Conservation (phyloP, 1,284 basidiomycete species). For the Tilletia indica region DNA sequence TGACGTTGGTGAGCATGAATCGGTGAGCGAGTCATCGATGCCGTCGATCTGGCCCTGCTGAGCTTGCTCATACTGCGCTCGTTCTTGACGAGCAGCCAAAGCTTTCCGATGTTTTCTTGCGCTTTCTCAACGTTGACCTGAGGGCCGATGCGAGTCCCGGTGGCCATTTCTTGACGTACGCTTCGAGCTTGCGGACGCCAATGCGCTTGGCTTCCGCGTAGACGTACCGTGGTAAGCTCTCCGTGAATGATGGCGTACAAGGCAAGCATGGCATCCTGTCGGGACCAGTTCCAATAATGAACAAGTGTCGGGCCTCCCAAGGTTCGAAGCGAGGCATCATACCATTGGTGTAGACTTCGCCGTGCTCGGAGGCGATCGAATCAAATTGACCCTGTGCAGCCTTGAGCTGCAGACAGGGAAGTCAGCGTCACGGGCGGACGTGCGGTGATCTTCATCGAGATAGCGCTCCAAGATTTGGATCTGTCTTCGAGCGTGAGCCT, state of each 20-base stretch:
- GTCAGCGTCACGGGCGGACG: too few species aligned
- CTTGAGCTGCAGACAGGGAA: too few species aligned
- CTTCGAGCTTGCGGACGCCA: constrained; percentile 93
- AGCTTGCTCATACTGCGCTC: too few species aligned
- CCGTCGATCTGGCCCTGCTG: too few species aligned
- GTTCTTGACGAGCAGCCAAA: too few species aligned
- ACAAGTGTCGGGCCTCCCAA: constrained; percentile 93
- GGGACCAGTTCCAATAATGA: constrained; percentile 98
- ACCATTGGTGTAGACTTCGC: constrained; percentile 87
- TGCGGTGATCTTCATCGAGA: too few species aligned
- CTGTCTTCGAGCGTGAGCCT: too few species aligned
- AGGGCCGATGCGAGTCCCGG: constrained; percentile 68
- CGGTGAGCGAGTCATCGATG: too few species aligned
- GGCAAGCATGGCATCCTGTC: constrained; percentile 90
- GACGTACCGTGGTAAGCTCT: constrained; percentile 55
- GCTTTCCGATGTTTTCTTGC: constrained; percentile 48
- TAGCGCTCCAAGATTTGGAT: too few species aligned
- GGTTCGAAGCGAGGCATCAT: constrained; percentile 91
- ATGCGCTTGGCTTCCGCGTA: constrained; percentile 92
- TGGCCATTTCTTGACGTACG: constrained; percentile 98
- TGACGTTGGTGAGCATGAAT: too few species aligned
- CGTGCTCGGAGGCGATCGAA: constrained; percentile 81
- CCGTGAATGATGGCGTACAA: constrained; percentile 84
- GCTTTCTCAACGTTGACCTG: constrained; percentile 74
- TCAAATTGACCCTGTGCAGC: constrained; percentile 83